Evolutionary conservation across 192 early-diverging fungal genomes (phyloP).

Genomic region (Geranomyces variabilis): DNA sequence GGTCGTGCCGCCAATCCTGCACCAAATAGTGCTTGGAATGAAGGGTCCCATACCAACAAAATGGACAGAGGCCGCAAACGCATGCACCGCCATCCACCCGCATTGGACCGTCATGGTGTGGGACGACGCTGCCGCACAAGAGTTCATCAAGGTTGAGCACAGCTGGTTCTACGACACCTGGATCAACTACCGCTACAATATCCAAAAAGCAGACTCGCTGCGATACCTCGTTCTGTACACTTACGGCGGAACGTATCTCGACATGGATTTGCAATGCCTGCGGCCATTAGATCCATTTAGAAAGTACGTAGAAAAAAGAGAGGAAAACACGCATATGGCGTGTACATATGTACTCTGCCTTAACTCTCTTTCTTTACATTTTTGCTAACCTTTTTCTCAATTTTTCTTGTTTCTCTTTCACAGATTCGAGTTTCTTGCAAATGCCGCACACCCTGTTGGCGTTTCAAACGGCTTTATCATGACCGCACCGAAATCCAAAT

Average conservation of each 20-base stretch:
- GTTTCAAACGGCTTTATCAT: conserved; percentile 44
- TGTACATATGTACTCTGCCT: neutral
- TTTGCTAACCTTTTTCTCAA: no score
- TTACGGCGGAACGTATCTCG: conserved; percentile 47
- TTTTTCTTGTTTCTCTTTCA: neutral
- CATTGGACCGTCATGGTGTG: conserved; percentile 37
- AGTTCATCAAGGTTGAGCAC: conserved; percentile 33
- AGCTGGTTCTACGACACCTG: conserved; percentile 38
- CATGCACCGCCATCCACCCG: conserved; percentile 36
- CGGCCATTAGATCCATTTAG: conserved; percentile 33
- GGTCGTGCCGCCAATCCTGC: conserved; percentile 41
- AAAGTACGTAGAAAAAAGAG: conserved; percentile 9
- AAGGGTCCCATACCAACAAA: conserved; percentile 24
- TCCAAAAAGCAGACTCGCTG: conserved; percentile 43
- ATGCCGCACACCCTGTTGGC: conserved; percentile 46
- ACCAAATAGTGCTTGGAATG: conserved; percentile 37
- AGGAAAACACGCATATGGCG: no score
- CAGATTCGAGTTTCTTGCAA: conserved; percentile 36
- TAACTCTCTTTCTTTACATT: conserved; percentile 6
- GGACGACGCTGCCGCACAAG: conserved; percentile 35
- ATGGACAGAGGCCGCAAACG: conserved; percentile 23
- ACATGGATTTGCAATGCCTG: conserved; percentile 44
- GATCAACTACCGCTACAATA: conserved; percentile 33
- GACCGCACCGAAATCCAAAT: conserved; percentile 19
- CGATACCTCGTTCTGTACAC: conserved; percentile 42